A percentile compares a stretch with the other conserved stretches of the same genome.
Conservation (phyloP, 1,139 yeast species). For the Hyphopichia buzzinii region DNA sequence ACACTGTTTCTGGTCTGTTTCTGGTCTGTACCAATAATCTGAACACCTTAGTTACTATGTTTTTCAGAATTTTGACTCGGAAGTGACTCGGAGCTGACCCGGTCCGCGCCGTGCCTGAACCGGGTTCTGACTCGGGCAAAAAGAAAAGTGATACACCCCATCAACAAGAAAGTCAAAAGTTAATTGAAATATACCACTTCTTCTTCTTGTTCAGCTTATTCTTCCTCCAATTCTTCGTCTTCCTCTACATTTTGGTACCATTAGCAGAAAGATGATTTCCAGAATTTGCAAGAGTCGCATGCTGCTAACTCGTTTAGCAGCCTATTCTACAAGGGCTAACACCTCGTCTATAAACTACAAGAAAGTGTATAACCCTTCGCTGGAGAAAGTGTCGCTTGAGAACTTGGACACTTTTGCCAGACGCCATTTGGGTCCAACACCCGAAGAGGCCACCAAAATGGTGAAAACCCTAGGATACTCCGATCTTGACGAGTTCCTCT, state of each 20-base stretch:
- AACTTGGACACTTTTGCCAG: conserved; percentile 80
- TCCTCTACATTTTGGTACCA: too few species aligned
- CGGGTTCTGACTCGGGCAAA: not conserved
- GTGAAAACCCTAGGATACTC: conserved; percentile 61
- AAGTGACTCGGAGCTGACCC: not conserved
- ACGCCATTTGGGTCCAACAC: conserved; percentile 87
- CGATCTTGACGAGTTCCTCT: conserved; percentile 68
- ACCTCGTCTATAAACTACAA: conserved; percentile 46
- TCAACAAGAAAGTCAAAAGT: too few species aligned
- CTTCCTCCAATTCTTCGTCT: too few species aligned
- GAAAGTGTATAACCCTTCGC: conserved; percentile 37
- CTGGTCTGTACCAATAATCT: too few species aligned
- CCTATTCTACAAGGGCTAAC: conserved; percentile 35
- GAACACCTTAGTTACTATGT: too few species aligned
- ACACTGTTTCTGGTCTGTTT: too few species aligned
- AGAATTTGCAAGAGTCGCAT: not conserved
- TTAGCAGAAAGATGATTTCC: not conserved
- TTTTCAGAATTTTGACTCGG: not conserved
- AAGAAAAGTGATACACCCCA: not conserved
- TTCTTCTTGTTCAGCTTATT: not conserved
- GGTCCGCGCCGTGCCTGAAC: not conserved
- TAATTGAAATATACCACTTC: too few species aligned
- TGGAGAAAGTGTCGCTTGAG: conserved; percentile 24
- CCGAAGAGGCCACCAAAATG: conserved; percentile 63
- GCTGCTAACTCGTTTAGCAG: not conserved